phyloP scores from a whole-genome alignment of 108 stramenopile species.

The Chaetoceros muelleri region DNA sequence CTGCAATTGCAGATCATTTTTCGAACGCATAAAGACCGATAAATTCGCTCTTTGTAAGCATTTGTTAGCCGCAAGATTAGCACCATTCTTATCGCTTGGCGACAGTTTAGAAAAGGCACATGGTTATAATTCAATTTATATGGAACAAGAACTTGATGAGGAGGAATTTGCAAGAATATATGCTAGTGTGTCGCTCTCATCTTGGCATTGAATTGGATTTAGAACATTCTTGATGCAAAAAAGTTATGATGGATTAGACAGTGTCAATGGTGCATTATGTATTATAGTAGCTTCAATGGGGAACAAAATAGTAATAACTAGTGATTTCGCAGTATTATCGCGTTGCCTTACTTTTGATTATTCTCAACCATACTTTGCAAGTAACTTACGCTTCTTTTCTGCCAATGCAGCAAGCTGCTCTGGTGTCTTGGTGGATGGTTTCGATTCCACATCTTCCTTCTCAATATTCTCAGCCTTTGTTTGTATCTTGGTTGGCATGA shows the following conservation, averaged over 20 bases:
- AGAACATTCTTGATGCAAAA: too few relatives aligned
- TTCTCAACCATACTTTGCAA: constrained; percentile 65
- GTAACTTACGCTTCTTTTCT: constrained; percentile 71
- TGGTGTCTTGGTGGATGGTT: constrained; percentile 36
- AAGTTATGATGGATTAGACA: too few relatives aligned
- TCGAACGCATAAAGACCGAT: neutral
- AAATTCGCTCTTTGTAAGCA: neutral
- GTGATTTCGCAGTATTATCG: too few relatives aligned
- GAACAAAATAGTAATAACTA: too few relatives aligned
- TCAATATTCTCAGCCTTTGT: constrained; percentile 2
- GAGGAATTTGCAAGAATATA: neutral
- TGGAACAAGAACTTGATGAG: neutral
- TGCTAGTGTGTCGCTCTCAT: neutral
- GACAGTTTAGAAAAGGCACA: neutral
- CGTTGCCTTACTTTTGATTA: neutral
- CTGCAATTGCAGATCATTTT: neutral
- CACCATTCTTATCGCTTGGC: neutral
- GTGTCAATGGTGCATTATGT: too few relatives aligned
- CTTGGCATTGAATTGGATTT: too few relatives aligned
- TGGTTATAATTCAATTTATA: neutral
- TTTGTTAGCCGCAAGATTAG: neutral
- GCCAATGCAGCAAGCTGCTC: constrained; percentile 66
- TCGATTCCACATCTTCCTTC: constrained; percentile 10
- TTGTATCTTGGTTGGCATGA: constrained; percentile 6
- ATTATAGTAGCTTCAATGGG: too few relatives aligned